Conservation (phyloP, 768 basidiomycete species). For the Lactifluus pinguis region DNA sequence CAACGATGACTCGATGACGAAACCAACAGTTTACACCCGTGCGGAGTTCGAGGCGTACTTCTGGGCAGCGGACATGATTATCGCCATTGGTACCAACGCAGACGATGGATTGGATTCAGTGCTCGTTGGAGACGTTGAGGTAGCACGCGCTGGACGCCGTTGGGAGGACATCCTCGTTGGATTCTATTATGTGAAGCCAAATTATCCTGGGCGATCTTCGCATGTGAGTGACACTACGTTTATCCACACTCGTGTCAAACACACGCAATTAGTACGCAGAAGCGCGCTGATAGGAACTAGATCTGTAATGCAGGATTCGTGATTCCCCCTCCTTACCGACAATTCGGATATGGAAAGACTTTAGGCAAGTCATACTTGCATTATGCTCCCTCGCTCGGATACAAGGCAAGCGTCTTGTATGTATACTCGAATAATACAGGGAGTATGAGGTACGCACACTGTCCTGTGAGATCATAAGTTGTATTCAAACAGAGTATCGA, state of each 20-base stretch:
- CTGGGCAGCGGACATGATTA: constrained; percentile 65
- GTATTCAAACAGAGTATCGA: not conserved
- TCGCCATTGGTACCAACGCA: constrained; percentile 41
- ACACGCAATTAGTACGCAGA: not conserved
- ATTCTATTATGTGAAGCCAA: constrained; percentile 80
- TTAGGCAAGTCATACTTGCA: constrained; percentile 73
- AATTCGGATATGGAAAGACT: constrained; percentile 54
- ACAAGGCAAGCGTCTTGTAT: constrained; percentile 75
- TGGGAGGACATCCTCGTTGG: constrained; percentile 72
- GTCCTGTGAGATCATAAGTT: constrained; percentile 4
- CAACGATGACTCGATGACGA: not conserved
- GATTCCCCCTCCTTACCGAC: constrained; percentile 56
- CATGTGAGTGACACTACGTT: constrained; percentile 51
- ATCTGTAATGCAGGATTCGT: constrained; percentile 90
- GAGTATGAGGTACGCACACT: constrained; percentile 44
- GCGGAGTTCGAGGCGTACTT: constrained; percentile 65
- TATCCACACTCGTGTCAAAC: not conserved
- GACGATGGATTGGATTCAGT: not conserved
- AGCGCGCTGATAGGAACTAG: constrained; percentile 27
- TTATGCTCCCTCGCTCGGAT: constrained; percentile 73
- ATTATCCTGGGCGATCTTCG: constrained; percentile 84
- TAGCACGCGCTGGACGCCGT: constrained; percentile 37
- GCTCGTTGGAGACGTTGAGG: constrained; percentile 28
- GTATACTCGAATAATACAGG: constrained; percentile 82
- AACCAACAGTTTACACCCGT: constrained; percentile 24